Conservation (phyloP, 345 rosid genomes). For the Arabis hirsuta region DNA sequence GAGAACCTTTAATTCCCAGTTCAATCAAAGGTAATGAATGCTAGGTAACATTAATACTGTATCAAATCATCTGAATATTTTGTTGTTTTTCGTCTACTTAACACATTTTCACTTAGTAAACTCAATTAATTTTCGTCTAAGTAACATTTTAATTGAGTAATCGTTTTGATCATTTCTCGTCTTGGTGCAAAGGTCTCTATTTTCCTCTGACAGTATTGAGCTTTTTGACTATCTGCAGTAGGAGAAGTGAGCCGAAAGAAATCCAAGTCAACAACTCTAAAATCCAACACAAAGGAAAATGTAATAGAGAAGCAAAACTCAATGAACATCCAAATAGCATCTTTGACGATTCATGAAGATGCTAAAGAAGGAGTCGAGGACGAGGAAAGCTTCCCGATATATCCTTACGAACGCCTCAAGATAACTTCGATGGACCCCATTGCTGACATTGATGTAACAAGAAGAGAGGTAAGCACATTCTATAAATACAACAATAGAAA, state of each 20-base stretch:
- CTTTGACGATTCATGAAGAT: slow-evolving; percentile 90
- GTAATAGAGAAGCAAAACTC: slow-evolving; percentile 49
- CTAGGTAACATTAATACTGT: too few relatives aligned
- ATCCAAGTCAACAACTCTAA: slow-evolving; percentile 50
- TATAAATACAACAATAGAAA: background rate
- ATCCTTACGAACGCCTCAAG: slow-evolving; percentile 85
- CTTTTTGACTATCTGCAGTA: background rate
- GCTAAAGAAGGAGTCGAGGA: slow-evolving; percentile 91
- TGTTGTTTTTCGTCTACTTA: background rate
- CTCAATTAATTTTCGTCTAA: too few relatives aligned
- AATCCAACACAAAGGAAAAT: slow-evolving; percentile 47
- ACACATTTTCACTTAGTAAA: too few relatives aligned
- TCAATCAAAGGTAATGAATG: slow-evolving; percentile 65
- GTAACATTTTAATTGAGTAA: background rate
- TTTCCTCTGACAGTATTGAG: slow-evolving; percentile 10
- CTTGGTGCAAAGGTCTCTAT: too few relatives aligned
- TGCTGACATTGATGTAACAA: slow-evolving; percentile 86
- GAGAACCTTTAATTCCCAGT: slow-evolving; percentile 70
- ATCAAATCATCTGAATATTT: slow-evolving; percentile 2
- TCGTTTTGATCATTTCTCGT: background rate
- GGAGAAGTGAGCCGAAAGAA: slow-evolving; percentile 56
- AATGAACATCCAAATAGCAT: slow-evolving; percentile 69
- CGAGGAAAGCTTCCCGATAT: slow-evolving; percentile 77
- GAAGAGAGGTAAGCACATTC: slow-evolving; percentile 73
- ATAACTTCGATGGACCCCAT: slow-evolving; percentile 68